phyloP scores from a whole-genome alignment of 495 filamentous ascomycete genomes.

The Cairneyella variabilis region DNA sequence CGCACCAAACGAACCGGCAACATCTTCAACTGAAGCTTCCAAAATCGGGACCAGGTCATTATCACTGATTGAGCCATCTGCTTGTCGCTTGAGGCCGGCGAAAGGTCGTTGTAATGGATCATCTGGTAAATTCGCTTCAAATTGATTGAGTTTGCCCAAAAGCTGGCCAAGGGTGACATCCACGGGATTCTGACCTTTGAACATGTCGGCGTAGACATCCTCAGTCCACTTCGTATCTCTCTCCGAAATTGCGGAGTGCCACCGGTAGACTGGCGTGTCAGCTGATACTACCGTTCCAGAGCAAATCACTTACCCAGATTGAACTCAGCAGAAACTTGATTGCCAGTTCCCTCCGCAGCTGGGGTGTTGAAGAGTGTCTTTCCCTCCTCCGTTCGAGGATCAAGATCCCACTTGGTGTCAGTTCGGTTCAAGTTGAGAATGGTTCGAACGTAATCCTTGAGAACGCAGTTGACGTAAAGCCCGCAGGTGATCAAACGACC shows the following conservation, averaged over 20 bases:
- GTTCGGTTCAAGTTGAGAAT: constrained; percentile 79
- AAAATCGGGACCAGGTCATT: constrained; percentile 68
- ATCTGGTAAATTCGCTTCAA: constrained; percentile 50
- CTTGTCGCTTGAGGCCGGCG: constrained; percentile 54
- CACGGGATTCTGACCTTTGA: constrained; percentile 51
- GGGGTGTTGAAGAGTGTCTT: constrained; percentile 49
- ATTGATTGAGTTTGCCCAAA: constrained; percentile 53
- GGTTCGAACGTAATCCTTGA: constrained; percentile 80
- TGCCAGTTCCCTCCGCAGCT: constrained; percentile 65
- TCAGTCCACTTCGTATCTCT: constrained; percentile 74
- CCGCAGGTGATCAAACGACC: constrained; percentile 75
- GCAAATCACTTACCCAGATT: constrained; percentile 37
- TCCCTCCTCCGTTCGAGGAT: constrained; percentile 54
- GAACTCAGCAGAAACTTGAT: constrained; percentile 77
- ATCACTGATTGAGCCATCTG: constrained; percentile 60
- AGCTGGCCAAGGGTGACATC: constrained; percentile 54
- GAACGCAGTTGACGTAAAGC: constrained; percentile 78
- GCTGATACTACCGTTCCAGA: not conserved
- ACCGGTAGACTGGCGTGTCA: constrained; percentile 53
- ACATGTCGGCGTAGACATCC: constrained; percentile 58
- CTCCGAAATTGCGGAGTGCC: constrained; percentile 73
- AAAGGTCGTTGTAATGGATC: constrained; percentile 66
- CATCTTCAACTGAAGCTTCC: constrained; percentile 59
- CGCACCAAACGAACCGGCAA: constrained; percentile 62
- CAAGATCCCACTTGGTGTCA: constrained; percentile 75